phyloP scores from a whole-genome alignment of 1,139 yeast genomes.

The Geotrichum phurueaensis region DNA sequence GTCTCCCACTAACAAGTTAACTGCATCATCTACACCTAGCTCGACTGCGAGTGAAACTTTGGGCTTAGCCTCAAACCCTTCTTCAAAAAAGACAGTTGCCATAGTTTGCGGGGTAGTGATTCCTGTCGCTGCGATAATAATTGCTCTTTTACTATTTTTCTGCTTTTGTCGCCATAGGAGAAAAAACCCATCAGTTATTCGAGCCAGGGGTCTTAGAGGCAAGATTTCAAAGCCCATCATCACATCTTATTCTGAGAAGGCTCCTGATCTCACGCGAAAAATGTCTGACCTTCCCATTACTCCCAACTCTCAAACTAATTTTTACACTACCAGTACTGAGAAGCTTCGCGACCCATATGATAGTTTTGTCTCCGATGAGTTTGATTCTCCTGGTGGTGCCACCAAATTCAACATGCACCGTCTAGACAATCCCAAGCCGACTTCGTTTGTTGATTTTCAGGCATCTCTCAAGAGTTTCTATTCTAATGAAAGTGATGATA shows the following conservation, averaged over 20 bases:
- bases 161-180: conserved; percentile 43
- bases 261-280: background rate
- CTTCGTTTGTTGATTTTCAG: background rate
- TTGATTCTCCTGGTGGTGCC: conserved; percentile 13
- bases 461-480: conserved; percentile 10
- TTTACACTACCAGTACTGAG: conserved; percentile 16
- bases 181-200: conserved; percentile 18
- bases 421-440: conserved; percentile 13
- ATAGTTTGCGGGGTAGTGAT: conserved; percentile 86
- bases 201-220: background rate
- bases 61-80: conserved; percentile 15
- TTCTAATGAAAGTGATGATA: conserved; percentile 15
- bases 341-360: conserved; percentile 1
- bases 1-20: conserved; percentile 18
- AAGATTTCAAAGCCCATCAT: conserved; percentile 28
- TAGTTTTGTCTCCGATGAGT: background rate
- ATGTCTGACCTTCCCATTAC: conserved; percentile 7
- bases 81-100: conserved; percentile 50
- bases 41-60: conserved; percentile 20
- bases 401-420: conserved; percentile 15
- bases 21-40: conserved; percentile 22
- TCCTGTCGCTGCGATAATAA: conserved; percentile 51
- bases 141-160: conserved; percentile 44
- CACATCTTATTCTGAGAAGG: conserved; percentile 21
- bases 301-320: conserved; percentile 30